Conservation (phyloP, 2,329 filamentous ascomycete species). For the Sclerotiophoma versabilis region DNA sequence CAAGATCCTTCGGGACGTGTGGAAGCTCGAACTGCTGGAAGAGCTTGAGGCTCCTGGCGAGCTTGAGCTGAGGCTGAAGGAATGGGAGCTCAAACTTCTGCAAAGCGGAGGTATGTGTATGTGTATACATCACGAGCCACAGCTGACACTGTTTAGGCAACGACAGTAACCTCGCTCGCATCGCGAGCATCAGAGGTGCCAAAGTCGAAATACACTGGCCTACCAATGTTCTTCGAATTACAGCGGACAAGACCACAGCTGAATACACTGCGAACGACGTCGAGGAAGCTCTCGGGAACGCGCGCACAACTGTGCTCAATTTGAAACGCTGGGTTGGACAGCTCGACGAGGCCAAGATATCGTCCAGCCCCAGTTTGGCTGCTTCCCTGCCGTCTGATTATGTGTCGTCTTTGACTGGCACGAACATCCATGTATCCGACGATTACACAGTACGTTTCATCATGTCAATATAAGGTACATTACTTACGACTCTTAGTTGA, state of each 20-base stretch:
- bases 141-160: constrained; percentile 26
- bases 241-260: constrained; percentile 45
- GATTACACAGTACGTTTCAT: constrained; percentile 27
- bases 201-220: constrained; percentile 38
- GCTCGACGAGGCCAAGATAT: constrained; percentile 13
- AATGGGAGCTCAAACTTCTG: constrained; percentile 45
- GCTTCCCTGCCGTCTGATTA: constrained; percentile 6
- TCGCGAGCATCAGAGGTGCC: constrained; percentile 37
- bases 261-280: constrained; percentile 48
- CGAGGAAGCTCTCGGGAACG: constrained; percentile 30
- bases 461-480: not conserved
- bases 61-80: constrained; percentile 43
- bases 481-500: constrained; percentile 29
- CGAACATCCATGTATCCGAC: constrained; percentile 21
- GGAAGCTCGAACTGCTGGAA: constrained; percentile 44
- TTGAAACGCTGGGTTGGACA: constrained; percentile 32
- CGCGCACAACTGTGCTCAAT: constrained; percentile 25
- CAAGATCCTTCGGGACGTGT: constrained; percentile 43
- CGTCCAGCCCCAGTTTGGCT: constrained; percentile 8
- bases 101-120: constrained; percentile 30
- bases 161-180: constrained; percentile 30
- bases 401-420: constrained; percentile 33
- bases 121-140: too few relatives aligned
- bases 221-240: constrained; percentile 45
- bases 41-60: constrained; percentile 47